These are phyloP conservation scores for Gracilariopsis chorda DNA, from an alignment of 23 red algal species.

Conservation along the genomic window DNA sequence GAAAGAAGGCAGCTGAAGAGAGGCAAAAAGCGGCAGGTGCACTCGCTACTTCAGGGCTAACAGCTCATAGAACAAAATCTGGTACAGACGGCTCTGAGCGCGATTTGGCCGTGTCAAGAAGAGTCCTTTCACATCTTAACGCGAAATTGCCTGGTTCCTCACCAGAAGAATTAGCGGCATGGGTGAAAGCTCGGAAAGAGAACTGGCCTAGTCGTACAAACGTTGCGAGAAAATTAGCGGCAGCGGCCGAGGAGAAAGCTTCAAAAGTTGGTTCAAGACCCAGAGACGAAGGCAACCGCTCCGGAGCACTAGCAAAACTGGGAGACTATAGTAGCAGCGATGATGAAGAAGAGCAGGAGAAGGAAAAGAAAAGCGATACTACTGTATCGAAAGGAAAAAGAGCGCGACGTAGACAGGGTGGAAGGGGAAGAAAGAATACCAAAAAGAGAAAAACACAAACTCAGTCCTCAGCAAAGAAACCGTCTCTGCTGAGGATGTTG, in stretches of 20 bases:
- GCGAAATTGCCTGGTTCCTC: conserved; percentile 20
- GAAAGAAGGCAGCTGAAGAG: not conserved
- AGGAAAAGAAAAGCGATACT: not conserved
- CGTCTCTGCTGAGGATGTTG: conserved; percentile 36
- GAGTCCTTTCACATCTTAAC: not conserved
- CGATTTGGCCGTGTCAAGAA: conserved; percentile 14
- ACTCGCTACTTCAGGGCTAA: not conserved
- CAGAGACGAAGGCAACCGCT: not conserved
- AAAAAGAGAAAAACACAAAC: not conserved
- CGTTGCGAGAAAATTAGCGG: conserved; percentile 27
- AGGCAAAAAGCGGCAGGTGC: not conserved
- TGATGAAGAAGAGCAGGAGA: not conserved
- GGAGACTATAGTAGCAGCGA: conserved; percentile 18
- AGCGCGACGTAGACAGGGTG: not conserved
- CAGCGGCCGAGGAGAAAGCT: not conserved
- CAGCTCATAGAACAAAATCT: not conserved
- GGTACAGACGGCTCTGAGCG: not conserved
- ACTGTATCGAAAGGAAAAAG: not conserved
- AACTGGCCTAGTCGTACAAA: conserved; percentile 53
- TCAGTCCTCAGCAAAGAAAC: not conserved
- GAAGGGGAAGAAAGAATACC: not conserved
- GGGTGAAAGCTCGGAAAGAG: conserved; percentile 45
- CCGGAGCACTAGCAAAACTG: conserved; percentile 6
- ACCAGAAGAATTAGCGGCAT: conserved; percentile 26
- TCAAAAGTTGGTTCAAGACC: not conserved